Base-by-base conservation (phyloP, 306 rosid genomes). In the Purshia tridentata region DNA sequence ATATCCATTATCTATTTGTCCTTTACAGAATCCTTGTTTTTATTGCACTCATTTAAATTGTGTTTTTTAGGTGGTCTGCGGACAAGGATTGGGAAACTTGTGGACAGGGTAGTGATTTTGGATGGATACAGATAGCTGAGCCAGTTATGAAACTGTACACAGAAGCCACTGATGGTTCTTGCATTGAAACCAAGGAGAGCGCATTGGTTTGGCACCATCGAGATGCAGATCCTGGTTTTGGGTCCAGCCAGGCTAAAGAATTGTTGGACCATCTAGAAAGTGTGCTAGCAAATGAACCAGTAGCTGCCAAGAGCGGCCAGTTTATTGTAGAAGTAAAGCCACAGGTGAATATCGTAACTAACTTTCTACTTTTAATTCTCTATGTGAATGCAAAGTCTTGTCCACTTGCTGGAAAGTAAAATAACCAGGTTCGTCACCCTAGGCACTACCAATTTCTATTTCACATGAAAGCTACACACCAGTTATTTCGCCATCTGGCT, bases 151-250 rank as follows among this genome's bases (percentile, higher is more conserved):
- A 75, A 58, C 76, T 75, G 52, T 88, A 88, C 64, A 82, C 93
- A 4, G 93, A 88, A 80, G 80, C 93, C 77, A 88, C 93, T 0
- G 93, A 88, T 57, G 93, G 93, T 42, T 88, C 93, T 40, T 56
- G 59, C 54, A 88, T 88, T 62, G 93, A 88, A 78, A 78, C 66
- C 11, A 86, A 88, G 75, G 93, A 86, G 78, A 88, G 90, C 58
- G 93, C 88, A 39, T 60, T 88, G 77, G 93, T 88, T 18, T 88
- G 93, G 93, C 93, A 88, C 72, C 88, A 88, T 75, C 88, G 77
- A 18, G 93, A 88, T 77, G 93, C 93, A 1, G 93, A 88, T 74
- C 86, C 90, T 20, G 84, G 78, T 78, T 88, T 88, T 64, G 93
- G 88, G 53, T 84, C 89, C 64, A 58, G 84, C 79, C 93, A 88